Percentiles rank a stretch among this genome's conserved stretches.
Evolutionary conservation across 2,329 filamentous ascomycete genomes (phyloP).

Genomic region (Thelonectria discophora): DNA sequence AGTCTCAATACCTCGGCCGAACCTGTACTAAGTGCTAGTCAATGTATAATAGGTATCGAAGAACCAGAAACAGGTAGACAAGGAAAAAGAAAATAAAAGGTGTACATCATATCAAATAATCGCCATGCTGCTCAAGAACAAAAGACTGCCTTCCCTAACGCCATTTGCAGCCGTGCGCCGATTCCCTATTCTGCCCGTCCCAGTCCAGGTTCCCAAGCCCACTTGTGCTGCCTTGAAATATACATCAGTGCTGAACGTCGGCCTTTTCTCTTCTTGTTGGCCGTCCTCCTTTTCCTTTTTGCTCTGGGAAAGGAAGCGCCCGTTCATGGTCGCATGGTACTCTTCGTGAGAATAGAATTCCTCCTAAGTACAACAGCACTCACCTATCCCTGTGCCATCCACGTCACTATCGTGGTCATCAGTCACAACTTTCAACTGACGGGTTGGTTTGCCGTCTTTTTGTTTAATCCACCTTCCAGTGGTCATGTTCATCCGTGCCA

Average conservation of each 20-base stretch:
- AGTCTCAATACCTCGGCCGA: slow-evolving; percentile 4
- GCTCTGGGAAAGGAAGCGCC: slow-evolving; percentile 14
- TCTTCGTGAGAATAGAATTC: slow-evolving; percentile 12
- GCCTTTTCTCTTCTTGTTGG: slow-evolving; percentile 22
- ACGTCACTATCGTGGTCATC: not conserved
- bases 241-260: slow-evolving; percentile 30
- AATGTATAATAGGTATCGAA: not conserved
- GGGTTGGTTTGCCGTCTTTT: not conserved
- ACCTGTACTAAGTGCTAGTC: too few relatives aligned
- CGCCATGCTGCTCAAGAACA: slow-evolving; percentile 47
- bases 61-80: slow-evolving; percentile 24
- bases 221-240: slow-evolving; percentile 33
- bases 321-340: slow-evolving; percentile 21
- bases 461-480: slow-evolving; percentile 94
- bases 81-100: slow-evolving; percentile 20
- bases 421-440: not conserved
- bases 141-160: slow-evolving; percentile 44
- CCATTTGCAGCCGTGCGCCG: slow-evolving; percentile 40
- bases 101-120: slow-evolving; percentile 42
- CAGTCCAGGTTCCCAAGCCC: slow-evolving; percentile 36
- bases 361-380: not conserved
- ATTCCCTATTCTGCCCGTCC: slow-evolving; percentile 34
- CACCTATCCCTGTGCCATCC: not conserved
- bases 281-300: slow-evolving; percentile 7
- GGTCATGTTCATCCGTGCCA: slow-evolving; percentile 84